These are phyloP conservation scores for Nicotiana attenuata DNA, from an alignment of 257 asterid species.

Conservation along the genomic window DNA sequence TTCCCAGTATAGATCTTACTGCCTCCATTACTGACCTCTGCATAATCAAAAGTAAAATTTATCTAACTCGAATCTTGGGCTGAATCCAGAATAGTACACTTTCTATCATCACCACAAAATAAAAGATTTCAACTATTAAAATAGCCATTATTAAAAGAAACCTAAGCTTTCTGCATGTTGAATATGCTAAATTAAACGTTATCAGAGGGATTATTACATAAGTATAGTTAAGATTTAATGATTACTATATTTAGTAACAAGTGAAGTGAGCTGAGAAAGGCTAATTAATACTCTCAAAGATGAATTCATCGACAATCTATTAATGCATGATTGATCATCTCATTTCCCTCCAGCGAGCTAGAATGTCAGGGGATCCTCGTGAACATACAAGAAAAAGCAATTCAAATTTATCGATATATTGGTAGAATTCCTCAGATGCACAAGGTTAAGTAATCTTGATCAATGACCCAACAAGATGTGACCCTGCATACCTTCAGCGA, in stretches of 20 bases:
- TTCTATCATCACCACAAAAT: background rate
- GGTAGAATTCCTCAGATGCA: background rate
- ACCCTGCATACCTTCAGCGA: conserved; percentile 64
- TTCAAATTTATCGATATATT: background rate
- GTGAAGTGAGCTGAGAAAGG: background rate
- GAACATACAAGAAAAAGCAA: background rate
- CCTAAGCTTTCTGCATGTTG: background rate
- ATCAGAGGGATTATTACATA: background rate
- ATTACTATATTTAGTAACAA: background rate
- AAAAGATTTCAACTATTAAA: background rate
- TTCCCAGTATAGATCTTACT: conserved; percentile 53
- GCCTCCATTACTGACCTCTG: conserved; percentile 83
- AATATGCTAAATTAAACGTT: background rate
- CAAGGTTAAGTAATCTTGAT: background rate
- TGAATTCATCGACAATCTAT: background rate
- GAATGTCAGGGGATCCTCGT: background rate
- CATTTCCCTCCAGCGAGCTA: background rate
- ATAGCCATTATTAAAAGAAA: background rate
- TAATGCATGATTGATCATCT: background rate
- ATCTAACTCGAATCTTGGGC: background rate
- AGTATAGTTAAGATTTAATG: background rate
- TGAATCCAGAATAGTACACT: background rate
- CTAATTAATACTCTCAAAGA: background rate
- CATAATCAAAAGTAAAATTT: background rate
- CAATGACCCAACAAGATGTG: background rate